Evolutionary conservation across 2,329 filamentous ascomycete species (phyloP).

Genomic region (Lecanicillium sp.): DNA sequence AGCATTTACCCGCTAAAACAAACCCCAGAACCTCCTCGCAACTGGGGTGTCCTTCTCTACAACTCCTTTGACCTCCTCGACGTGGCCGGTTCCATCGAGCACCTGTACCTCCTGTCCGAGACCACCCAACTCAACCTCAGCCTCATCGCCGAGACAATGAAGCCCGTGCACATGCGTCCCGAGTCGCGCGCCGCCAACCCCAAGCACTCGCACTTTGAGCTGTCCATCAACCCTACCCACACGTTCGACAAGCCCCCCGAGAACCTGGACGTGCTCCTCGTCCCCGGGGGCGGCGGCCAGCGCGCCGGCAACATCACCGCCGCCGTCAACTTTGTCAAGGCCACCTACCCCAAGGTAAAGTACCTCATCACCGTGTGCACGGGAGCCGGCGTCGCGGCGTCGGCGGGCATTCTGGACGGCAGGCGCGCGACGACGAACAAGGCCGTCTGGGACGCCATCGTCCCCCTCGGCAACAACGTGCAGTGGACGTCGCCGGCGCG

Average conservation of each 20-base stretch:
- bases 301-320: slow-evolving; percentile 22
- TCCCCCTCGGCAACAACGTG: slow-evolving; percentile 39
- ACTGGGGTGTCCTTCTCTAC: slow-evolving; percentile 7
- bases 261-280: slow-evolving; percentile 49
- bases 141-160: slow-evolving; percentile 32
- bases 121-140: slow-evolving; percentile 30
- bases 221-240: slow-evolving; percentile 34
- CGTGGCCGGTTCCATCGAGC: slow-evolving; percentile 39
- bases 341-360: slow-evolving; percentile 39
- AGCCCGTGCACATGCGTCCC: slow-evolving; percentile 32
- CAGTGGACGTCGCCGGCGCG: slow-evolving; percentile 55
- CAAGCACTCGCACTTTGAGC: slow-evolving; percentile 25
- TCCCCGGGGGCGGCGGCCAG: slow-evolving; percentile 55
- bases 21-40: neutral
- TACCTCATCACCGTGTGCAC: slow-evolving; percentile 63
- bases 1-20: neutral
- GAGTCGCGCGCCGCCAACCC: slow-evolving; percentile 16
- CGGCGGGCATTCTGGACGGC: slow-evolving; percentile 53
- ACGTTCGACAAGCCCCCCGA: slow-evolving; percentile 46
- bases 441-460: slow-evolving; percentile 42
- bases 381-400: slow-evolving; percentile 51
- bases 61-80: slow-evolving; percentile 20
- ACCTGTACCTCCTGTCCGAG: slow-evolving; percentile 34
- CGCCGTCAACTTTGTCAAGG: slow-evolving; percentile 34
- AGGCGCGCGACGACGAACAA: slow-evolving; percentile 61